Percentiles rank a stretch among this genome's conserved stretches.
phyloP scores from a whole-genome alignment of 2,329 filamentous ascomycete species.

The Aspergillus brunneoviolaceus region DNA sequence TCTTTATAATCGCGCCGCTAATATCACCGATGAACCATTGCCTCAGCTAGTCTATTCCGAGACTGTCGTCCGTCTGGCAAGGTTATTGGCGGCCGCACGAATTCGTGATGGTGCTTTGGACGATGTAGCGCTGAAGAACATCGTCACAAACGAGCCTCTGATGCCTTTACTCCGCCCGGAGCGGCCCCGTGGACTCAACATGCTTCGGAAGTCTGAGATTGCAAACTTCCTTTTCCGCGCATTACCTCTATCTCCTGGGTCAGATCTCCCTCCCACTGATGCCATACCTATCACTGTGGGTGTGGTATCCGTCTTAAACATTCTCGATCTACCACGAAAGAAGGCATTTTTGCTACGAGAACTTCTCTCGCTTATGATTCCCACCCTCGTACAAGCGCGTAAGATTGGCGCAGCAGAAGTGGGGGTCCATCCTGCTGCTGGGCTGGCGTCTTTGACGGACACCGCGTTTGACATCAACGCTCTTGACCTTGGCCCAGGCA shows the following conservation, averaged over 20 bases:
- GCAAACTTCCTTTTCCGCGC: conserved; percentile 65
- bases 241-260: conserved; percentile 61
- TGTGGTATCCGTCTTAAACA: conserved; percentile 80
- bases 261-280: conserved; percentile 70
- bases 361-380: conserved; percentile 77
- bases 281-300: conserved; percentile 77
- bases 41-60: conserved; percentile 58
- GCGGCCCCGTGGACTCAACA: conserved; percentile 35
- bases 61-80: conserved; percentile 56
- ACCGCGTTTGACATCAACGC: conserved; percentile 48
- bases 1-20: conserved; percentile 54
- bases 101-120: conserved; percentile 53
- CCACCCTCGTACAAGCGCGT: conserved; percentile 82
- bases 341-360: conserved; percentile 88
- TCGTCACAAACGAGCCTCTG: conserved; percentile 55
- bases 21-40: conserved; percentile 53
- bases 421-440: conserved; percentile 90
- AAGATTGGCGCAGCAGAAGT: conserved; percentile 94
- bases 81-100: conserved; percentile 53
- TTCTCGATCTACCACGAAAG: conserved; percentile 78
- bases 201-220: conserved; percentile 63
- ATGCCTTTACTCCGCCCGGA: conserved; percentile 34
- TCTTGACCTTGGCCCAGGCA: conserved; percentile 41
- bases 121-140: conserved; percentile 55
- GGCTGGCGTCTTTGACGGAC: conserved; percentile 69